These are phyloP conservation scores for Termitomyces sp. DNA, from an alignment of 768 basidiomycete species.

Conservation along the genomic window DNA sequence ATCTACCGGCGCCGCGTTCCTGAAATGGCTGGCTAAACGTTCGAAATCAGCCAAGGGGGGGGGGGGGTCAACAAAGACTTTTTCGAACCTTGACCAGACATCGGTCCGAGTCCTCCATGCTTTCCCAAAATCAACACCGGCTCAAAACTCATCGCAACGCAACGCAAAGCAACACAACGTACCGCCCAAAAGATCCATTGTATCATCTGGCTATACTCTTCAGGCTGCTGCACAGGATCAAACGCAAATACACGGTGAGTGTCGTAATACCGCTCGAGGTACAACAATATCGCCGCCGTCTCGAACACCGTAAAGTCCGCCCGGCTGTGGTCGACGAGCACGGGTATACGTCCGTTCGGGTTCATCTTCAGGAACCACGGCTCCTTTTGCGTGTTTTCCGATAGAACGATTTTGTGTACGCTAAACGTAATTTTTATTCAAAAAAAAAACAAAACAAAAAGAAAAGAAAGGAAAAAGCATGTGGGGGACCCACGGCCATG, in stretches of 20 bases:
- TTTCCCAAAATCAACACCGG: background rate
- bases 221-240: constrained; percentile 20
- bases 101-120: constrained; percentile 19
- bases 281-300: constrained; percentile 42
- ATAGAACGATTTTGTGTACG: constrained; percentile 15
- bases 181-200: constrained; percentile 46
- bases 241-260: constrained; percentile 35
- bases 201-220: constrained; percentile 33
- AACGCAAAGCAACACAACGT: no score
- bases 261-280: constrained; percentile 40
- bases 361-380: constrained; percentile 32
- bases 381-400: constrained; percentile 21
- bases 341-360: constrained; percentile 40
- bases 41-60: background rate
- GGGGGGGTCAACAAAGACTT: no score
- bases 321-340: constrained; percentile 22
- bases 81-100: constrained; percentile 14
- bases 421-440: constrained; percentile 5
- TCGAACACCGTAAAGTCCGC: constrained; percentile 33
- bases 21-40: constrained; percentile 10
- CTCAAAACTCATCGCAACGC: no score
- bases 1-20: constrained; percentile 10
- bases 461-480: no score
- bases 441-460: no score
- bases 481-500: no score